Base-by-base conservation (phyloP, 371 early-diverging fungal genomes). In the Vairimorpha necatrix region DNA sequence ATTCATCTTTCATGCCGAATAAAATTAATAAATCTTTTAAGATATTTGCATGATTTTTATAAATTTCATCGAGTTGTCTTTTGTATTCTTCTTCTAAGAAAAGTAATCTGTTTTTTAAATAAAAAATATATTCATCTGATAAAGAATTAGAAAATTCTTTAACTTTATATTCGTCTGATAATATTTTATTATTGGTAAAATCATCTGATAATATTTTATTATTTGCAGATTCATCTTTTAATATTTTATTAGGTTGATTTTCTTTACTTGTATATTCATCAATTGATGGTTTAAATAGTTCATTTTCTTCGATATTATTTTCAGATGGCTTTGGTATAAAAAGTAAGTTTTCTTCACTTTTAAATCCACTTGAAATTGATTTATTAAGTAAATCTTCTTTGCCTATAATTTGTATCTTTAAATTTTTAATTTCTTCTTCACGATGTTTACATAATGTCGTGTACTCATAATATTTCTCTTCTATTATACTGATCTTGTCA, bases 21-120 rank as follows among this genome's bases (percentile, higher is more conserved):
- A 76, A 30, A 6, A 34, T 36, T 20, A 63, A 28, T n/a, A 74
- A 22, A 3, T 69, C 53, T 18, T 46, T 62, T 20, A 80, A 46
- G 38, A 28, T 26, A 11, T 18, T 18, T 33, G 4, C 20, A 26
- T 46, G 62, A 33, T 67, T 28, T 28, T 26, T 39, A 66, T 69
- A 77, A 39, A 81, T 79, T 26, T 74, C 72, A 38, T 81, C 39
- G 0, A 82, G 67, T 47, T 39, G 56, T 62, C 46, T 46, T 39
- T 70, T 54, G 18, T 80, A 67, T 46, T 70, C 63, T 9, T 65
- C 28, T 53, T 77, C 66, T 13, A 82, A 42, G 54, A 68, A 46
- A 53, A 53, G 24, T 9, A 65, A 39, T 36, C 54, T 58, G 13
- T 54, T 36, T 30, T 67, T 58, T n/a, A 74, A 22, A 32, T 38